Base-by-base conservation (phyloP, 495 filamentous ascomycete species). In the Penicillium lagena region DNA sequence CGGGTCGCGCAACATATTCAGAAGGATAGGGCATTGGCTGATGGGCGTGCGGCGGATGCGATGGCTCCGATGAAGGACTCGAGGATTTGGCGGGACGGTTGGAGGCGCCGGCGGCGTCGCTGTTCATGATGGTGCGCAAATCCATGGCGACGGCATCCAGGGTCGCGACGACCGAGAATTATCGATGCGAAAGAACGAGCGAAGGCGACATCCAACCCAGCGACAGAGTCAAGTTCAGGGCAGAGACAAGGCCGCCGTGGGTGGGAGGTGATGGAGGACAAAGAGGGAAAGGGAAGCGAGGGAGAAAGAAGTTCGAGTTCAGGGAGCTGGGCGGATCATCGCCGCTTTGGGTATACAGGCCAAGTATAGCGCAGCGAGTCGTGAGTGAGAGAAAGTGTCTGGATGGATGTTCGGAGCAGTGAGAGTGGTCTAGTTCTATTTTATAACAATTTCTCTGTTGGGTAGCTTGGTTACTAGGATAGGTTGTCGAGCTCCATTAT, bases 51-150 rank as follows among this genome's bases (percentile, higher is more conserved):
- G 61, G 40, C 50, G 51, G 54, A 54, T 59, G 60, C 47, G 54
- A 45, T 30, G 49, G 39, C 45, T 60, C 55, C 35, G 59, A 47
- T 13, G 49, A 40, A 29, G 47, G 47, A 29, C 51, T 53, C 7
- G 55, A 62, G 2, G 61, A 54, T 50, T 59, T 46, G 36, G 15
- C 56, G 40, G 55, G 32, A 28, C 46, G 47, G 43, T 55, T 55
- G 44, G 61, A 54, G 56, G 60, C 58, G 51, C 59, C 60, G 39
- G 62, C 59, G 42, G 67, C 66, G 50, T 78, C 72, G 46, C 43
- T 67, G 44, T 76, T 75, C 59, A 78, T 74, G 54, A 78, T 73
- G 31, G 67, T 71, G 61, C 71, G 68, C 66, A 78, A 67, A 62
- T 78, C 73, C 74, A 78, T 78, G 55, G 55, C 51, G 63, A 54